These are phyloP conservation scores for Lasiosphaeris hirsuta DNA, from an alignment of 495 filamentous ascomycete genomes.

Conservation along the genomic window DNA sequence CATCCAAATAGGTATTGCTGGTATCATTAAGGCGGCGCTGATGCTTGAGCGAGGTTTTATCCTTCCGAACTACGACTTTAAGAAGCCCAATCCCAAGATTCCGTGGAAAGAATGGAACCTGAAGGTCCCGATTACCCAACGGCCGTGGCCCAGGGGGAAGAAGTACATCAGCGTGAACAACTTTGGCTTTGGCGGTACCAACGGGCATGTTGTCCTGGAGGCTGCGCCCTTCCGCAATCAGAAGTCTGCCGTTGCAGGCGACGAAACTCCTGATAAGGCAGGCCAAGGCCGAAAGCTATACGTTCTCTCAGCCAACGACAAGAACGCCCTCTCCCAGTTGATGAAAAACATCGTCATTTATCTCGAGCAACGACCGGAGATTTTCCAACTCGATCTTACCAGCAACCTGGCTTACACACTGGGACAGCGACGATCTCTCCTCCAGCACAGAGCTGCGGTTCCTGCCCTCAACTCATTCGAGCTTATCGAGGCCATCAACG, in stretches of 20 bases:
- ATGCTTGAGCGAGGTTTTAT: conserved; percentile 54
- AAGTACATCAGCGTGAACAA: conserved; percentile 43
- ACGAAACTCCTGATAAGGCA: conserved; percentile 23
- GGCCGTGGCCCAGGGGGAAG: conserved; percentile 35
- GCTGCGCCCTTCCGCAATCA: conserved; percentile 24
- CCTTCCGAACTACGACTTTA: conserved; percentile 48
- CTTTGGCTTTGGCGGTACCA: conserved; percentile 50
- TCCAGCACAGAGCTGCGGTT: conserved; percentile 42
- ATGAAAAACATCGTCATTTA: conserved; percentile 47
- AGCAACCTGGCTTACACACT: conserved; percentile 42
- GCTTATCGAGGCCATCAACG: conserved; percentile 43
- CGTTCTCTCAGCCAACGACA: conserved; percentile 47
- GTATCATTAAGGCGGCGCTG: conserved; percentile 54
- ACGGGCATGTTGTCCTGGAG: conserved; percentile 56
- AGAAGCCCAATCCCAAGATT: conserved; percentile 51
- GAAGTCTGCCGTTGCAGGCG: conserved; percentile 12
- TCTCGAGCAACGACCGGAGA: conserved; percentile 44
- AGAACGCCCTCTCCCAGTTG: conserved; percentile 33
- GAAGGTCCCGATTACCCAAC: conserved; percentile 35
- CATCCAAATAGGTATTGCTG: conserved; percentile 42
- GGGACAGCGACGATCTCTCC: conserved; percentile 35
- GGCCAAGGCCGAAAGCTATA: conserved; percentile 39
- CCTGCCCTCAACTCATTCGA: conserved; percentile 43
- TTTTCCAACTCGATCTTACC: conserved; percentile 41
- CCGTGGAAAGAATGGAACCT: conserved; percentile 46